phyloP scores from a whole-genome alignment of 2,329 filamentous ascomycete species.

The Trichoderma koningii region DNA sequence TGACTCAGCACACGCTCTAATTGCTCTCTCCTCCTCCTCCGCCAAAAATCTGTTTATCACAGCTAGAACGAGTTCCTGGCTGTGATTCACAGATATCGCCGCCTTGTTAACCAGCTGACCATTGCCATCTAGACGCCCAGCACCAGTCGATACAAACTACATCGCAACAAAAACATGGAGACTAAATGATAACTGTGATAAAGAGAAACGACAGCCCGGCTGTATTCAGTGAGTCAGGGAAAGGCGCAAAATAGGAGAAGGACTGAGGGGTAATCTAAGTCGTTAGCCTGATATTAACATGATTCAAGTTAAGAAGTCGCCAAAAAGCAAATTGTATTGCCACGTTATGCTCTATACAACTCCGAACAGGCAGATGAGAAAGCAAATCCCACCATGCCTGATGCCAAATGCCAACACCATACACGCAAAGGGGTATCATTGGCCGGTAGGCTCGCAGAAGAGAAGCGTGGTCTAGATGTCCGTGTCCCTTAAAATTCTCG shows the following conservation, averaged over 20 bases:
- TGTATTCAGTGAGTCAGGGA: neutral
- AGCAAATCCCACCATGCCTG: conserved; percentile 1
- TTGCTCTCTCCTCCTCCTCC: neutral
- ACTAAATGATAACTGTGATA: no score
- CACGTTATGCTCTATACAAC: conserved; percentile 14
- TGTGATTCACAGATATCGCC: neutral
- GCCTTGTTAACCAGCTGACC: neutral
- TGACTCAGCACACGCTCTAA: no score
- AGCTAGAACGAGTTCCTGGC: neutral
- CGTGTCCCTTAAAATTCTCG: neutral
- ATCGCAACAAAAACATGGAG: neutral
- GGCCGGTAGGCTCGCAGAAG: conserved; percentile 4
- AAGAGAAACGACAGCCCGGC: neutral
- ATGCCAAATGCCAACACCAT: conserved; percentile 1
- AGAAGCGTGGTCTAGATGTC: neutral
- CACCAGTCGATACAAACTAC: no score
- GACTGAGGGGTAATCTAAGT: neutral
- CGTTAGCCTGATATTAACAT: neutral
- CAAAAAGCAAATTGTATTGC: conserved; percentile 10
- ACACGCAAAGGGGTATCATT: conserved; percentile 22
- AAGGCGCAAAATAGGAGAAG: neutral
- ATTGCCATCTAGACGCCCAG: neutral
- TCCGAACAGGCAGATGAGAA: neutral
- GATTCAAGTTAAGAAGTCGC: conserved; percentile 1
- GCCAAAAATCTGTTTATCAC: neutral